Conservation (phyloP, 2,329 filamentous ascomycete species). For the Camillea tinctor region DNA sequence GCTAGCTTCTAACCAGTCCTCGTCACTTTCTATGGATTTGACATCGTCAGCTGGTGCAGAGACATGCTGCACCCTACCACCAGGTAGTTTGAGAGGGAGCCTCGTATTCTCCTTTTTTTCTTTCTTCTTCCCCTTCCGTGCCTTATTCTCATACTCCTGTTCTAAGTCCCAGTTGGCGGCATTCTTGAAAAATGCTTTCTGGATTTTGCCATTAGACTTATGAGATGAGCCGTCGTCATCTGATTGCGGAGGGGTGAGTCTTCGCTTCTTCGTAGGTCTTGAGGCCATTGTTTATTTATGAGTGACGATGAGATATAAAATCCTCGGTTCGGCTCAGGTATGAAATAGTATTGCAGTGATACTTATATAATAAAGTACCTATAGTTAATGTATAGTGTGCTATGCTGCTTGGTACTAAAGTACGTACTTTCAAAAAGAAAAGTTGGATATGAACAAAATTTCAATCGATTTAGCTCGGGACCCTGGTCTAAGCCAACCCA, state of each 20-base stretch:
- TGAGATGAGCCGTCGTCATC: constrained; percentile 42
- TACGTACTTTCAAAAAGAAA: too few relatives aligned
- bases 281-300: constrained; percentile 41
- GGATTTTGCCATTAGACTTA: constrained; percentile 38
- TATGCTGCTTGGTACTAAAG: neutral
- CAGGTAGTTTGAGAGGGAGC: constrained; percentile 82
- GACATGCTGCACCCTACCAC: constrained; percentile 67
- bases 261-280: constrained; percentile 56
- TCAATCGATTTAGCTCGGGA: constrained; percentile 9
- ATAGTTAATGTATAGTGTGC: neutral
- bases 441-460: constrained; percentile 9
- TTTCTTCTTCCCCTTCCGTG: constrained; percentile 71
- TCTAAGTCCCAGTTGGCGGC: constrained; percentile 87
- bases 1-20: constrained; percentile 62
- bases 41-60: constrained; percentile 57
- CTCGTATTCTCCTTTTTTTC: constrained; percentile 68
- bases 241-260: constrained; percentile 51
- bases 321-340: constrained; percentile 6
- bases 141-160: constrained; percentile 81
- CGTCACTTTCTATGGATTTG: constrained; percentile 57
- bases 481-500: constrained; percentile 17
- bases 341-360: constrained; percentile 13
- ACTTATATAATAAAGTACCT: too few relatives aligned
- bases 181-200: constrained; percentile 68
- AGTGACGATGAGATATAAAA: neutral